Conservation (phyloP, 305 asterid species). For the Fraxinus dipetala region DNA sequence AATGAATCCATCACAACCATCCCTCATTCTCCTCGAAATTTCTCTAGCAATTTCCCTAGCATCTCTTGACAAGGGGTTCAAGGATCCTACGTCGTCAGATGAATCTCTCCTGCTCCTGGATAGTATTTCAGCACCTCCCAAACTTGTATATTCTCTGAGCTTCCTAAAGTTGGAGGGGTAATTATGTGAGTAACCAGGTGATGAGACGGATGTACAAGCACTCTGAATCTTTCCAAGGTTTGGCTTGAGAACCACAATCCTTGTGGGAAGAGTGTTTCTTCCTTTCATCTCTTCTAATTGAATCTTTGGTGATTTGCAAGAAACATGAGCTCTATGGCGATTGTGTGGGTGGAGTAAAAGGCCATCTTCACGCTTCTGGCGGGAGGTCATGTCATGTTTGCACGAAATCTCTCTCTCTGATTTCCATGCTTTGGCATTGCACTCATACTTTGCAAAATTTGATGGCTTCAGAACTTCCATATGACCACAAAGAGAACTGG, state of each 20-base stretch:
- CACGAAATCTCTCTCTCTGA: constrained; percentile 38
- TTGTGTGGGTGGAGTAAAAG: constrained; percentile 58
- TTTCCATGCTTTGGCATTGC: constrained; percentile 48
- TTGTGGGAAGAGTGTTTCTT: constrained; percentile 55
- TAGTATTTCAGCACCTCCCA: constrained; percentile 32
- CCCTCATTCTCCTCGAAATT: constrained; percentile 62
- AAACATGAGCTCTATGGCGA: constrained; percentile 37
- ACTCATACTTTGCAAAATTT: constrained; percentile 44
- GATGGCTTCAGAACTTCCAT: constrained; percentile 54
- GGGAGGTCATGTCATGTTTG: constrained; percentile 36
- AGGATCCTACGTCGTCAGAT: constrained; percentile 32
- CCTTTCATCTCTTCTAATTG: constrained; percentile 41
- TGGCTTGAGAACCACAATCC: constrained; percentile 87
- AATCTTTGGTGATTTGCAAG: constrained; percentile 35
- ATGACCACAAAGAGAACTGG: constrained; percentile 40
- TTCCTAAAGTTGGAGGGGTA: constrained; percentile 36
- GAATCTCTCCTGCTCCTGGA: constrained; percentile 36
- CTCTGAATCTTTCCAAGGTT: constrained; percentile 48
- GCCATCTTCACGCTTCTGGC: constrained; percentile 65
- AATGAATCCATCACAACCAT: constrained; percentile 39
- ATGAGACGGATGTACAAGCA: constrained; percentile 34
- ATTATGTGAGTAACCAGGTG: constrained; percentile 40
- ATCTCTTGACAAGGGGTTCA: constrained; percentile 51
- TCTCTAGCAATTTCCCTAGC: constrained; percentile 67
- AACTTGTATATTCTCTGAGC: constrained; percentile 30